phyloP scores from a whole-genome alignment of 108 stramenopile species.

The Fragilariopsis cylindrus region DNA sequence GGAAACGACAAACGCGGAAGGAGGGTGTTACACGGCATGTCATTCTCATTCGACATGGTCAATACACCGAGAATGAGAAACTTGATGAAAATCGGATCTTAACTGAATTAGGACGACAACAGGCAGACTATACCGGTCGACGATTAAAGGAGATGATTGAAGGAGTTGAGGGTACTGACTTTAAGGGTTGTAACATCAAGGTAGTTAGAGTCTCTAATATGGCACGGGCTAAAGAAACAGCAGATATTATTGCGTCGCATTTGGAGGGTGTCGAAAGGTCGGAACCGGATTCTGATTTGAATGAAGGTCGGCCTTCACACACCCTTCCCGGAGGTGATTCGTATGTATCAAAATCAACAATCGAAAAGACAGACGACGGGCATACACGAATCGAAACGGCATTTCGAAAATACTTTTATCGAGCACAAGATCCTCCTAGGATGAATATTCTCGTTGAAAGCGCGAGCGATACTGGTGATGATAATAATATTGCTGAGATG shows the following conservation, averaged over 20 bases:
- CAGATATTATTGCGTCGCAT: constrained; percentile 74
- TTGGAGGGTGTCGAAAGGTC: constrained; percentile 50
- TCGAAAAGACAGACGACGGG: constrained; percentile 64
- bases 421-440: constrained; percentile 46
- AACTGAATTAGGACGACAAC: constrained; percentile 83
- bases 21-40: constrained; percentile 88
- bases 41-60: constrained; percentile 87
- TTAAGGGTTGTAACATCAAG: constrained; percentile 74
- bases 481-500: background rate
- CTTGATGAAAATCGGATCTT: constrained; percentile 79
- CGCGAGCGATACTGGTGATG: background rate
- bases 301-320: constrained; percentile 85
- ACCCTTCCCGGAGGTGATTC: constrained; percentile 74
- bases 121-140: constrained; percentile 82
- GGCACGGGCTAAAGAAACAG: constrained; percentile 85
- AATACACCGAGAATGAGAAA: constrained; percentile 84
- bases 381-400: constrained; percentile 86
- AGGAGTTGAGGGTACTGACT: constrained; percentile 48
- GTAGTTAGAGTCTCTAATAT: constrained; percentile 78
- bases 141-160: constrained; percentile 66
- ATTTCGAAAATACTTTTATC: constrained; percentile 86
- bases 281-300: constrained; percentile 78
- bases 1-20: constrained; percentile 53
- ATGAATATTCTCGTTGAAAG: constrained; percentile 20
- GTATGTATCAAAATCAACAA: constrained; percentile 32